phyloP scores from a whole-genome alignment of 441 rosid species.

The Aquilaria agallochum region DNA sequence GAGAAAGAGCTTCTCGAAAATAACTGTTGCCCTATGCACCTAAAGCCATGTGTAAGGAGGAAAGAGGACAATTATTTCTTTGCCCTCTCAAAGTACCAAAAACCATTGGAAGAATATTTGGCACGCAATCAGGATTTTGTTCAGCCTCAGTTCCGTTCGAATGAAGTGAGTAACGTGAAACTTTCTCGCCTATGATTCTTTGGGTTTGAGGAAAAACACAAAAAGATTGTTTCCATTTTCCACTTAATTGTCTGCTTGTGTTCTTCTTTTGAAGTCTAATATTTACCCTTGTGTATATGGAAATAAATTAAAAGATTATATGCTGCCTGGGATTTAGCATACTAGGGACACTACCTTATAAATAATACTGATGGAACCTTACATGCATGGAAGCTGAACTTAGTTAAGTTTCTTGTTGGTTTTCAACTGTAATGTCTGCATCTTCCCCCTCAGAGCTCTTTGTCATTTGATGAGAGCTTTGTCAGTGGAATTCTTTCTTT shows the following conservation, averaged over 20 bases:
- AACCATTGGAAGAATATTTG: conserved; percentile 64
- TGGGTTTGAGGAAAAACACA: too few relatives aligned
- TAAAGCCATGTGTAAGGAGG: conserved; percentile 71
- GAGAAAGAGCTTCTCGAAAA: conserved; percentile 83
- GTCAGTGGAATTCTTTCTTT: background rate
- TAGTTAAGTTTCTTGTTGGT: too few relatives aligned
- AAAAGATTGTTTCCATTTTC: too few relatives aligned
- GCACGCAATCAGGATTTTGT: conserved; percentile 67
- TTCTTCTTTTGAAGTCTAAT: background rate
- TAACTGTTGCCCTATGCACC: conserved; percentile 79
- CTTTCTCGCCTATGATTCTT: background rate
- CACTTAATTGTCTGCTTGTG: background rate
- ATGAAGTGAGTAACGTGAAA: conserved; percentile 57
- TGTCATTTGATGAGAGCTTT: background rate
- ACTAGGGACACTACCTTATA: too few relatives aligned
- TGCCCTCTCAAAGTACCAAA: conserved; percentile 88
- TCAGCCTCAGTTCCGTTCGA: conserved; percentile 84
- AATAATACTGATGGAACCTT: too few relatives aligned
- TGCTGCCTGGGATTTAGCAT: too few relatives aligned
- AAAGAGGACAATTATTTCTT: conserved; percentile 96
- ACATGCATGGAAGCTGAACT: too few relatives aligned
- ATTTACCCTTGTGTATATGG: too few relatives aligned
- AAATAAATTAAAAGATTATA: too few relatives aligned
- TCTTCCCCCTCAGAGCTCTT: background rate
- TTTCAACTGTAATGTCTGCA: too few relatives aligned